Evolutionary conservation across 139 green algal genomes (phyloP).

Genomic region (Chlorella ohadii): DNA sequence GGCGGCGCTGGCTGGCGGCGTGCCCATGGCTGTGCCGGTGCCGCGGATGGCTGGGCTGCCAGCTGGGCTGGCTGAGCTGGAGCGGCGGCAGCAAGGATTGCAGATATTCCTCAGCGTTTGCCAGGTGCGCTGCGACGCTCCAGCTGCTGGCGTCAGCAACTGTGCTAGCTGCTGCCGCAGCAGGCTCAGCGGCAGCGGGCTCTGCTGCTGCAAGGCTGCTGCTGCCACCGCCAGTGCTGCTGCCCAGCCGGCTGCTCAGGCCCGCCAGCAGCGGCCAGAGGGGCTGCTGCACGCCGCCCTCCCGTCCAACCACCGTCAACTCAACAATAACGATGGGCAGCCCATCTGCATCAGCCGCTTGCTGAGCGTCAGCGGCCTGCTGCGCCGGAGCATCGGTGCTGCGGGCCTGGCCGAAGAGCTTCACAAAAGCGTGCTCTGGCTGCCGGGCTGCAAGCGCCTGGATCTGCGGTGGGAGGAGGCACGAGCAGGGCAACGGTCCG

Average conservation of each 20-base stretch:
- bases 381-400: background rate
- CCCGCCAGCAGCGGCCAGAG: too few relatives aligned
- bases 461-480: too few relatives aligned
- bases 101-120: background rate
- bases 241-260: background rate
- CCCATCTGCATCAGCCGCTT: background rate
- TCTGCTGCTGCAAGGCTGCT: too few relatives aligned
- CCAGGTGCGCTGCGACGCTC: background rate
- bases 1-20: background rate
- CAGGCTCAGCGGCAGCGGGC: too few relatives aligned
- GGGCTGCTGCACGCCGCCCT: background rate
- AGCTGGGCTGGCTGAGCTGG: background rate
- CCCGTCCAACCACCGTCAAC: background rate
- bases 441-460: too few relatives aligned
- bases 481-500: too few relatives aligned
- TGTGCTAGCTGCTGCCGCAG: too few relatives aligned
- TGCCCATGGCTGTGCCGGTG: background rate
- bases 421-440: too few relatives aligned
- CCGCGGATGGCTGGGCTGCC: background rate
- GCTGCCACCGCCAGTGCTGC: background rate
- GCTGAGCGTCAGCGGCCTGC: background rate
- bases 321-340: background rate
- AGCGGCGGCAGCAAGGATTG: background rate
- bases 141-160: background rate
- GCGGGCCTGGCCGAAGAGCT: too few relatives aligned